A percentile compares a stretch with the other conserved stretches of the same genome.
phyloP scores from a whole-genome alignment of 768 basidiomycete species.

The Mrakia frigida region DNA sequence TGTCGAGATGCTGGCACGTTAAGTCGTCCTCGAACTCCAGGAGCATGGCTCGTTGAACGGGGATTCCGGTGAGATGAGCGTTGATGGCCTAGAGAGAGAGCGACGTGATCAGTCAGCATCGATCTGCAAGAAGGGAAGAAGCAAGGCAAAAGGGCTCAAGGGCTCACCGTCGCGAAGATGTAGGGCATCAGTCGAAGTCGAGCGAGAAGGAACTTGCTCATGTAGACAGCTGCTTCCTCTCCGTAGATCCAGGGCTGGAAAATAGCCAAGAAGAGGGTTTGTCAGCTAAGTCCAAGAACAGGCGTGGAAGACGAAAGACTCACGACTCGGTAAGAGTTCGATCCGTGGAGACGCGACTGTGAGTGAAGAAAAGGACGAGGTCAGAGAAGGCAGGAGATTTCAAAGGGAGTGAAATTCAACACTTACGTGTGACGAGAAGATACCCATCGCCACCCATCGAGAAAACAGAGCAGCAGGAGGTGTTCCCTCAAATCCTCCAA shows the following conservation, averaged over 20 bases:
- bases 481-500: constrained; percentile 62
- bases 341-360: constrained; percentile 63
- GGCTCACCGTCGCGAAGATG: constrained; percentile 46
- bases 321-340: constrained; percentile 61
- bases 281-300: no score
- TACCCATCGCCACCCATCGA: constrained; percentile 69
- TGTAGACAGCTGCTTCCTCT: constrained; percentile 51
- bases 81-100: constrained; percentile 47
- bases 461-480: constrained; percentile 65
- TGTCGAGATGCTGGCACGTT: constrained; percentile 40
- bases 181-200: constrained; percentile 74
- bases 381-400: neutral
- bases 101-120: constrained; percentile 36
- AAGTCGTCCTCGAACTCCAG: constrained; percentile 44
- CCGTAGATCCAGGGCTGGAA: constrained; percentile 59
- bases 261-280: no score
- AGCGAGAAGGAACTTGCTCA: constrained; percentile 53
- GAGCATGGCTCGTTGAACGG: constrained; percentile 43
- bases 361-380: neutral
- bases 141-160: neutral
- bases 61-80: constrained; percentile 40
- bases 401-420: neutral
- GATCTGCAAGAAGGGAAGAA: no score
- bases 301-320: no score
- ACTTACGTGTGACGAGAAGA: constrained; percentile 62